phyloP scores from a whole-genome alignment of 257 asterid genomes.

The Nicotiana sylvestris region DNA sequence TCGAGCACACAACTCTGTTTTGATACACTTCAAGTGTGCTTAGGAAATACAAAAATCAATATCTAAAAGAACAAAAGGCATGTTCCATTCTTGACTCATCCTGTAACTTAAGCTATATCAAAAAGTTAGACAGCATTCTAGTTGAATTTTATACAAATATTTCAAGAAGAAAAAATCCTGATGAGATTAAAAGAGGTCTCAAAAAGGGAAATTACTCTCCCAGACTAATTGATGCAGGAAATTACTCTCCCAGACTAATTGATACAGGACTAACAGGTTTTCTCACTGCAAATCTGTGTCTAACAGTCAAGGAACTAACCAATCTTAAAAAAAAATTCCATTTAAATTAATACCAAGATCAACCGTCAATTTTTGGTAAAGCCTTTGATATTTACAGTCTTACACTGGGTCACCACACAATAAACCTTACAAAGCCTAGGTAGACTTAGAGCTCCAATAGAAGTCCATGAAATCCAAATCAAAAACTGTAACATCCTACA shows the following conservation, averaged over 20 bases:
- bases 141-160: background rate
- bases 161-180: background rate
- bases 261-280: background rate
- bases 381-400: background rate
- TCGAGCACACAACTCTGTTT: background rate
- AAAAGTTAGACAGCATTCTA: background rate
- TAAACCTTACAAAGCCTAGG: background rate
- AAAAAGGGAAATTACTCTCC: background rate
- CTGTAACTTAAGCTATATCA: background rate
- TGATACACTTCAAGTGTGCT: background rate
- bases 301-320: background rate
- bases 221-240: background rate
- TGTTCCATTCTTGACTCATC: background rate
- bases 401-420: background rate
- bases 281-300: background rate
- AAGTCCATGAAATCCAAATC: background rate
- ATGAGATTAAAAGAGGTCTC: background rate
- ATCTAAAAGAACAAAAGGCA: background rate
- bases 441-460: background rate
- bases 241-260: background rate
- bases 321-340: background rate
- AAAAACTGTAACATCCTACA: background rate
- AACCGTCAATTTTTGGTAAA: background rate
- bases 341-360: background rate
- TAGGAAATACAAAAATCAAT: background rate